Percentiles rank a stretch among this genome's conserved stretches.
phyloP scores from a whole-genome alignment of 108 stramenopile genomes.

The Bacterosira constricta region DNA sequence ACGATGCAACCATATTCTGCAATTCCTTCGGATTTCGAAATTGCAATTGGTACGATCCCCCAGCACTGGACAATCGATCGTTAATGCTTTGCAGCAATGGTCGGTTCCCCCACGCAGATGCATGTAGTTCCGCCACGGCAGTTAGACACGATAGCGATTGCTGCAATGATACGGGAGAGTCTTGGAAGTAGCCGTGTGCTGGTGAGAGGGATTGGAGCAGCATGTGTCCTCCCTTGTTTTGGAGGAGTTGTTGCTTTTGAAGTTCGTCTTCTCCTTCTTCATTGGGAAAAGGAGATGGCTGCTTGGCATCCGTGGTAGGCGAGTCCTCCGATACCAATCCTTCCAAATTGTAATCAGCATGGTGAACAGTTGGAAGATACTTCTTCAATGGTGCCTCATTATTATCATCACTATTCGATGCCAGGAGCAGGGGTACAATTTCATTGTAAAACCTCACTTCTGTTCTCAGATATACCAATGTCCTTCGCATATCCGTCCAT shows the following conservation, averaged over 20 bases:
- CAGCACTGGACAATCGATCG: conserved; percentile 46
- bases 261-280: conserved; percentile 2
- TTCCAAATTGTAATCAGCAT: conserved; percentile 53
- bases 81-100: conserved; percentile 49
- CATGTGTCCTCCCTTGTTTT: conserved; percentile 30
- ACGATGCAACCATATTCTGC: conserved; percentile 50
- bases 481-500: conserved; percentile 82
- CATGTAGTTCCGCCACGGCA: conserved; percentile 74
- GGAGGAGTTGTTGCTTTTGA: conserved; percentile 4
- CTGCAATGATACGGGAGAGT: conserved; percentile 58
- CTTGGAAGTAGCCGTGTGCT: conserved; percentile 60
- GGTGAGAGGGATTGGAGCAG: conserved; percentile 33
- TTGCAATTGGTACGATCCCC: conserved; percentile 71
- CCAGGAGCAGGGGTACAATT: conserved; percentile 50
- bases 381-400: not conserved
- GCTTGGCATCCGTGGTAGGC: conserved; percentile 36
- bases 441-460: conserved; percentile 81
- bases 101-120: conserved; percentile 64
- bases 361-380: conserved; percentile 48
- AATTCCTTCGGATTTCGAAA: conserved; percentile 78
- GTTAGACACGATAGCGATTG: conserved; percentile 53
- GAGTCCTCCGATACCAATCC: conserved; percentile 69
- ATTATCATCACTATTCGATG: conserved; percentile 6
- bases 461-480: conserved; percentile 68
- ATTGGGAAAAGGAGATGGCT: conserved; percentile 17